Base-by-base conservation (phyloP, 371 early-diverging fungal species). In the Syncephalis plumigaleata region DNA sequence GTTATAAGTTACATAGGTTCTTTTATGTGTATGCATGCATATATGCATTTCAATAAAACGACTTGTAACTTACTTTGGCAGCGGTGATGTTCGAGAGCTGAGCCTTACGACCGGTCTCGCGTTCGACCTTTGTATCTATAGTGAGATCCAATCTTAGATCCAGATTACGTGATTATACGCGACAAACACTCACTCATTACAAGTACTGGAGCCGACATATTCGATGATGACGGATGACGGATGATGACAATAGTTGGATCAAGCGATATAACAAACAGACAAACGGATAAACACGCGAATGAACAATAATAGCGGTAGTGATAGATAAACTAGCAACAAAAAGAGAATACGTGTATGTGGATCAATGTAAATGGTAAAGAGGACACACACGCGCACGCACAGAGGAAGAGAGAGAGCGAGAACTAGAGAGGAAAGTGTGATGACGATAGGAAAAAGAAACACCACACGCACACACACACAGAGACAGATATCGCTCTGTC, bases 1-100 rank as follows among this genome's bases (percentile, higher is more conserved):
- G n/a, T n/a, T n/a, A n/a, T n/a, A n/a, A n/a, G n/a, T n/a, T n/a
- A n/a, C n/a, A n/a, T n/a, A n/a, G n/a, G n/a, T n/a, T n/a, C n/a
- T n/a, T n/a, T n/a, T n/a, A n/a, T n/a, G n/a, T n/a, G n/a, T n/a
- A n/a, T n/a, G n/a, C n/a, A n/a, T 16, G 15, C 16, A 9, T 13
- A 18, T 25, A 13, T 39, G 17, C 22, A 2, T 39, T 45, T 23
- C 5, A 9, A 20, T 21, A n/a, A 11, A 3, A 25, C 16, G 37
- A 37, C 13, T 31, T 20, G n/a, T n/a, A 23, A 45, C 39, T 40
- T 70, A 89, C 88, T 80, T 96, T 96, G 54, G 93, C 95, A 27
- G 97, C 94, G 47, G 77, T 81, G 61, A 97, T 95, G 68, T 97
- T 97, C 52, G 92, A 90, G 67, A 81, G 68, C 62, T 94, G 95